Conservation (phyloP, 805 yeast species). For the Debaryomyces prosopidis region DNA sequence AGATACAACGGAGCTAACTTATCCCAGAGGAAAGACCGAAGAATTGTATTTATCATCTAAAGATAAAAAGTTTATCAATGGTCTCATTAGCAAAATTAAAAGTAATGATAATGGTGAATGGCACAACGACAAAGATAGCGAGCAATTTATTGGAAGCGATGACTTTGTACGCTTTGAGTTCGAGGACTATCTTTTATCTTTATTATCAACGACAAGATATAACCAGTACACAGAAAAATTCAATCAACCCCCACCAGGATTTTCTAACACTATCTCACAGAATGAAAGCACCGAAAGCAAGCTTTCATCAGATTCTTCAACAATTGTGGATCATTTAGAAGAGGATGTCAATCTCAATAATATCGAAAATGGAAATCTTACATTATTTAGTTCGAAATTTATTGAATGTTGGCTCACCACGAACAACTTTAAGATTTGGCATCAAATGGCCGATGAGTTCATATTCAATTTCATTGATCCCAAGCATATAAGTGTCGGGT, state of each 20-base stretch:
- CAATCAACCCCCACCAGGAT: constrained; percentile 43
- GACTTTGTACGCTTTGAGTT: constrained; percentile 86
- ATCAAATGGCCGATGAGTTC: constrained; percentile 42
- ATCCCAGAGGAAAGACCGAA: constrained; percentile 38
- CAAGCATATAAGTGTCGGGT: constrained; percentile 31
- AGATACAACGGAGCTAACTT: constrained; percentile 53
- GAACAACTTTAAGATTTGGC: constrained; percentile 41
- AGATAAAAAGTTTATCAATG: constrained; percentile 77
- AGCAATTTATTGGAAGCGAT: constrained; percentile 50
- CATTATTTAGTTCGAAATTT: constrained; percentile 32
- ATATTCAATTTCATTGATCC: constrained; percentile 45
- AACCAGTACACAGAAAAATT: constrained; percentile 52
- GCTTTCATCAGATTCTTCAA: neutral
- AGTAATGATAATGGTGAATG: constrained; percentile 43
- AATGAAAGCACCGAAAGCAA: neutral
- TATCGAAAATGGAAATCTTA: constrained; percentile 26
- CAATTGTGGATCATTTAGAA: constrained; percentile 4
- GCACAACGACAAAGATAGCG: constrained; percentile 12
- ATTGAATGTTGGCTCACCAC: constrained; percentile 34
- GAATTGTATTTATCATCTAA: constrained; percentile 34
- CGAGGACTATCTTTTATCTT: constrained; percentile 83
- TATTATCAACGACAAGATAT: constrained; percentile 72
- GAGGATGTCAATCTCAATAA: constrained; percentile 12
- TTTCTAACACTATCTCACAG: constrained; percentile 13
- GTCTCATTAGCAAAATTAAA: constrained; percentile 51